Percentiles rank a stretch among this genome's conserved stretches.
Conservation (phyloP, 2,329 filamentous ascomycete species). For the Zymoseptoria ardabiliae region DNA sequence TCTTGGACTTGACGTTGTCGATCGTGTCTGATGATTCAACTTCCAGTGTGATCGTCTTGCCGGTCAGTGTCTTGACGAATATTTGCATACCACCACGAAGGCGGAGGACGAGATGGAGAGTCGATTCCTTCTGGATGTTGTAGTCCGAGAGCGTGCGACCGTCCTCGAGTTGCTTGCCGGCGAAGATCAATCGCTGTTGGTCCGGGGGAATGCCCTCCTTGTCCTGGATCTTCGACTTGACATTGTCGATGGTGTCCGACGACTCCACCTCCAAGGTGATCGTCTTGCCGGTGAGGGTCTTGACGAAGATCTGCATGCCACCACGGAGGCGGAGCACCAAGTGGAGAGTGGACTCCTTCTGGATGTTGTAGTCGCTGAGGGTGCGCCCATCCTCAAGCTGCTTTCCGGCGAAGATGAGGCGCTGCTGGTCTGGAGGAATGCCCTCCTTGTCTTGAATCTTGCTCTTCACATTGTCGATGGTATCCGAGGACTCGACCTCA, state of each 20-base stretch:
- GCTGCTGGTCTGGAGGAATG: constrained; percentile 92
- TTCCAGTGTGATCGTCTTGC: constrained; percentile 99
- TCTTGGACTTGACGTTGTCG: constrained; percentile 98
- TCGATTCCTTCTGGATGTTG: constrained; percentile 99
- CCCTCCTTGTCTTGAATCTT: constrained; percentile 99
- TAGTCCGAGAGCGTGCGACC: constrained; percentile 98
- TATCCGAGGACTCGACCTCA: constrained; percentile 66
- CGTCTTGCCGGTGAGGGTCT: constrained; percentile 99
- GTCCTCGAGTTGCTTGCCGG: constrained; percentile 99
- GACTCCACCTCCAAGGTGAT: constrained; percentile 99
- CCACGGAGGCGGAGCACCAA: constrained; percentile 57
- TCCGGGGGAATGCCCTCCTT: constrained; percentile 99
- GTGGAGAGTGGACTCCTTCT: constrained; percentile 61
- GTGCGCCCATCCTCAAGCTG: constrained; percentile 93
- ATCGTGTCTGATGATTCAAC: constrained; percentile 98
- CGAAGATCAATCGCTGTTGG: constrained; percentile 99
- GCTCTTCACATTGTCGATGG: constrained; percentile 91
- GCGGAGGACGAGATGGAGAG: constrained; percentile 94
- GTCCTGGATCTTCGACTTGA: constrained; percentile 89
- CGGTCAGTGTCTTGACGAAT: constrained; percentile 78
- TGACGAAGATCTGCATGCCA: constrained; percentile 41
- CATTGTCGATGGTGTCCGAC: constrained; percentile 50
- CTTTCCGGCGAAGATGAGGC: constrained; percentile 92
- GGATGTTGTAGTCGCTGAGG: constrained; percentile 87
- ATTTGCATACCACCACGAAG: constrained; percentile 78